These are phyloP conservation scores for Lentithecium fluviatile DNA, from an alignment of 495 filamentous ascomycete species.

Conservation along the genomic window DNA sequence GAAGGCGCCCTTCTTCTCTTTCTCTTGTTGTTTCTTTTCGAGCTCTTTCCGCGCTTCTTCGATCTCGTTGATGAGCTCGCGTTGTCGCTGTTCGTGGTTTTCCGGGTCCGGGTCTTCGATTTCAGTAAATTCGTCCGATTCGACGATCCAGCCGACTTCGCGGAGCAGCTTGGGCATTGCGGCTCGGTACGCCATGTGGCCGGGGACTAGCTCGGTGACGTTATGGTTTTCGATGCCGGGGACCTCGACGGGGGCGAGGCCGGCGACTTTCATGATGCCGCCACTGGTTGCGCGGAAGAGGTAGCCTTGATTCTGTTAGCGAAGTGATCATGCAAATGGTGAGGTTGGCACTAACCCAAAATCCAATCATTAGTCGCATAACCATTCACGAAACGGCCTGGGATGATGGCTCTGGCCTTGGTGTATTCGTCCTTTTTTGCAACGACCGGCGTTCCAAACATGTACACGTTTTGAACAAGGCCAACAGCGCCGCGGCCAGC, in stretches of 20 bases:
- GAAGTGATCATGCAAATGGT: background rate
- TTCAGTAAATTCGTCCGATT: constrained; percentile 91
- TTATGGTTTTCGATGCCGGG: constrained; percentile 87
- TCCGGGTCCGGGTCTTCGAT: constrained; percentile 98
- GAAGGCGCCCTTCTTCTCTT: constrained; percentile 66
- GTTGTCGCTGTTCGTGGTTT: constrained; percentile 80
- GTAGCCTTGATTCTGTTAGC: constrained; percentile 57
- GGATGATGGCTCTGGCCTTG: constrained; percentile 73
- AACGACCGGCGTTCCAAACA: constrained; percentile 90
- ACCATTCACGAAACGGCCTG: constrained; percentile 90
- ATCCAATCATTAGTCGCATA: constrained; percentile 98
- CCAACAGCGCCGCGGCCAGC: constrained; percentile 84
- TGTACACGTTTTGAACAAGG: constrained; percentile 89
- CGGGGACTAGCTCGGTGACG: constrained; percentile 79
- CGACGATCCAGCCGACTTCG: constrained; percentile 82
- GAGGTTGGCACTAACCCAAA: constrained; percentile 51
- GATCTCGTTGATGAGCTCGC: constrained; percentile 93
- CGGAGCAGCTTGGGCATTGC: constrained; percentile 86
- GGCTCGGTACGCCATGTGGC: constrained; percentile 94
- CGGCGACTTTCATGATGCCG: constrained; percentile 86
- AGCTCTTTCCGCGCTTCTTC: constrained; percentile 88
- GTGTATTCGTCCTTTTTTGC: constrained; percentile 90
- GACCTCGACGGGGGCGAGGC: constrained; percentile 79
- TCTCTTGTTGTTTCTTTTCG: constrained; percentile 69
- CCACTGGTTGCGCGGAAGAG: constrained; percentile 93